Evolutionary conservation across 345 rosid species (phyloP).

Genomic region (Alliaria petiolata): DNA sequence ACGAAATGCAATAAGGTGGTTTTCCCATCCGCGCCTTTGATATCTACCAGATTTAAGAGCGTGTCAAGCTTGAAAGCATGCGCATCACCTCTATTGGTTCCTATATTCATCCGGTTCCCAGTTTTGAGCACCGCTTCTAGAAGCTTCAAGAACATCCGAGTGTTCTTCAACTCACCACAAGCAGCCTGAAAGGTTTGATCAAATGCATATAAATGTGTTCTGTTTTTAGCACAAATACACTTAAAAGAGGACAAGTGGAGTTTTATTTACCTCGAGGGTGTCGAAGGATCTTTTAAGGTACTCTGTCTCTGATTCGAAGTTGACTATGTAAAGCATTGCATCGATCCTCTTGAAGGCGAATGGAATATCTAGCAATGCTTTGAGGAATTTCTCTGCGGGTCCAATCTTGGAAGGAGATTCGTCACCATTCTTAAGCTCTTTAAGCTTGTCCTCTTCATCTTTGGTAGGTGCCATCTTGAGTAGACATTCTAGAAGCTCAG

Average conservation of each 20-base stretch:
- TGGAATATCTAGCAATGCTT: conserved; percentile 72
- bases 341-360: conserved; percentile 85
- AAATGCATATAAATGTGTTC: background rate
- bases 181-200: background rate
- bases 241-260: background rate
- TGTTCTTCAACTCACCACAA: conserved; percentile 52
- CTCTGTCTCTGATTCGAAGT: conserved; percentile 84
- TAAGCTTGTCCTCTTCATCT: conserved; percentile 81
- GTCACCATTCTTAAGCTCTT: conserved; percentile 48
- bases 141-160: conserved; percentile 81
- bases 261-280: conserved; percentile 66
- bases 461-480: conserved; percentile 93
- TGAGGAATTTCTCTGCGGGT: conserved; percentile 93
- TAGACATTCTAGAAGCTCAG: conserved; percentile 88
- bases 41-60: conserved; percentile 78
- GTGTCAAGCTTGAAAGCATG: conserved; percentile 97
- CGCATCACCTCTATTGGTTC: conserved; percentile 87
- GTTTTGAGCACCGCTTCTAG: conserved; percentile 91
- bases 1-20: conserved; percentile 90
- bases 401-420: conserved; percentile 75
- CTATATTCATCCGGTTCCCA: conserved; percentile 90
- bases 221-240: background rate
- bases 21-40: conserved; percentile 87
- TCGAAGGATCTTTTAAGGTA: conserved; percentile 76
- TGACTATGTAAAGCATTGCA: conserved; percentile 84